Conservation (phyloP, 1,284 basidiomycete species). For the Puccinia brachypodii region DNA sequence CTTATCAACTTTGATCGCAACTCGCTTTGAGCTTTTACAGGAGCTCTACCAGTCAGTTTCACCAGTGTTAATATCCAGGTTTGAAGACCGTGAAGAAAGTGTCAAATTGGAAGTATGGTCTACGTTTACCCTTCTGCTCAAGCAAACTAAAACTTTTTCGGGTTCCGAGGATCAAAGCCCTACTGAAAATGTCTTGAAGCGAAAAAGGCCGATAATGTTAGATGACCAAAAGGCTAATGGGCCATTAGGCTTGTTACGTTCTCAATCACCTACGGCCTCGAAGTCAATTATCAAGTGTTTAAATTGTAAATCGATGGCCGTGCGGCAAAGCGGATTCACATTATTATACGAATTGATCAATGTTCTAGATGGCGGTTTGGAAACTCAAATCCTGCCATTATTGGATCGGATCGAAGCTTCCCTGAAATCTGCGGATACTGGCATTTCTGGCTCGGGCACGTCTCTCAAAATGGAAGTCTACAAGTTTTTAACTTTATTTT, state of each 20-base stretch:
- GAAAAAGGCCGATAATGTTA: constrained; percentile 29
- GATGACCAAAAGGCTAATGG: constrained; percentile 26
- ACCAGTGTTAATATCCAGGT: constrained; percentile 81
- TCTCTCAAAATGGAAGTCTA: constrained; percentile 55
- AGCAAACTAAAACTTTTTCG: constrained; percentile 69
- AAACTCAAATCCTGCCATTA: constrained; percentile 66
- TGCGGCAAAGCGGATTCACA: constrained; percentile 79
- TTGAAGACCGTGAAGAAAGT: constrained; percentile 91
- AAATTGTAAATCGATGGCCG: constrained; percentile 76
- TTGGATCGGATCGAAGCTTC: constrained; percentile 58
- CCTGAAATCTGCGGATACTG: constrained; percentile 56
- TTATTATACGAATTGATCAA: constrained; percentile 73
- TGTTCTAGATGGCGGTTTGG: constrained; percentile 79
- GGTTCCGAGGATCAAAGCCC: constrained; percentile 47
- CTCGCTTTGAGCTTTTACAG: constrained; percentile 78
- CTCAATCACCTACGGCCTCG: constrained; percentile 73
- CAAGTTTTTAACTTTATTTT: constrained; percentile 44
- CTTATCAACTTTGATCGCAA: constrained; percentile 77
- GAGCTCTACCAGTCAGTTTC: constrained; percentile 80
- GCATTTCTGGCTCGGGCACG: constrained; percentile 55
- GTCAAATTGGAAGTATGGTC: constrained; percentile 91
- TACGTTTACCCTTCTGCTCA: constrained; percentile 76
- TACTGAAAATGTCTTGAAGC: constrained; percentile 39
- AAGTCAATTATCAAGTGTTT: constrained; percentile 82
- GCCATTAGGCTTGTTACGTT: constrained; percentile 62